A percentile compares a stretch with the other conserved stretches of the same genome.
phyloP scores from a whole-genome alignment of 805 yeast species.

The Metschnikowia orientalis region DNA sequence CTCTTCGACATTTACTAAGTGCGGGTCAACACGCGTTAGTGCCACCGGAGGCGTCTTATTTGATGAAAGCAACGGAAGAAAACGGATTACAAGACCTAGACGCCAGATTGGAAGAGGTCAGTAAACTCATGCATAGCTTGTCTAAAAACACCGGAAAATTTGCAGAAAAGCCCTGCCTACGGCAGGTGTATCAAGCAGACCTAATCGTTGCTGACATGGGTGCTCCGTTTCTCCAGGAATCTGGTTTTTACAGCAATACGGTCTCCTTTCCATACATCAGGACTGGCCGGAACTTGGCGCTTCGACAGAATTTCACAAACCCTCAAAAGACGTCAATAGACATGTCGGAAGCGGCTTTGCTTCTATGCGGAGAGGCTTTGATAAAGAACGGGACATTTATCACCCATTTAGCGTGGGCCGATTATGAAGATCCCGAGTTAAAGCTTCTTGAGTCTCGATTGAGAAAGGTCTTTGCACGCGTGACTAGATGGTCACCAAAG shows the following conservation, averaged over 20 bases:
- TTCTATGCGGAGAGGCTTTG: constrained; percentile 27
- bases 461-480: constrained; percentile 24
- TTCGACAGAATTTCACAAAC: constrained; percentile 24
- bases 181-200: constrained; percentile 27
- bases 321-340: constrained; percentile 31
- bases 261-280: constrained; percentile 32
- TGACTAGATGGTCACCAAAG: constrained; percentile 18
- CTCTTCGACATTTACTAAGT: constrained; percentile 6
- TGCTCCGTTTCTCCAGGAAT: constrained; percentile 30
- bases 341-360: constrained; percentile 37
- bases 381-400: constrained; percentile 30
- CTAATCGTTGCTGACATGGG: constrained; percentile 35
- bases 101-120: constrained; percentile 18
- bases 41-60: constrained; percentile 21
- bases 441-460: constrained; percentile 23
- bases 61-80: constrained; percentile 26
- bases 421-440: constrained; percentile 28
- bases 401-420: constrained; percentile 25
- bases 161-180: background rate
- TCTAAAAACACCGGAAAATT: background rate
- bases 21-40: background rate
- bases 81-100: constrained; percentile 15
- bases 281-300: constrained; percentile 21
- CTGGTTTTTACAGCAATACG: constrained; percentile 37
- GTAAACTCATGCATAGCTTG: constrained; percentile 5